Base-by-base conservation (phyloP, 768 basidiomycete species). In the Suillus subluteus region DNA sequence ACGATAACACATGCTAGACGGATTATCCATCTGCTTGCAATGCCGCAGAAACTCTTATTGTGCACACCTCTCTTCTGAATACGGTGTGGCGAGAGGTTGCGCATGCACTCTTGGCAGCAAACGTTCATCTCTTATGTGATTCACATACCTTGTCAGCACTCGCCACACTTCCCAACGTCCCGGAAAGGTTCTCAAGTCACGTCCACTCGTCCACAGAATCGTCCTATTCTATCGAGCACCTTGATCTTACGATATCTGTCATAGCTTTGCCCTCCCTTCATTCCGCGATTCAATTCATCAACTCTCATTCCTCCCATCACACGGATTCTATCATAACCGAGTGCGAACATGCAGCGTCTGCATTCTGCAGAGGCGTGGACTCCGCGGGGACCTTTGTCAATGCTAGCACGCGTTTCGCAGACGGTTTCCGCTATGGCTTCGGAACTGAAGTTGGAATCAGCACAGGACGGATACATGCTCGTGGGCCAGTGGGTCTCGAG, bases 361-460 rank as follows among this genome's bases (percentile, higher is more conserved):
- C 80, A 38, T 99, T 98, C 81, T 93, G 90, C 75, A 85, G 91
- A 21, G 94, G 94, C 8, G 90, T 98, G 30, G 96, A 97, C 76
- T 92, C 92, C 0, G 92, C 97, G 1, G 94, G 96, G 38, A 94
- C 94, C 6, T 99, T 91, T 73, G 86, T 97, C 66, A 99, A 99
- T 72, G 96, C 96, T 8, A 95, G 92, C 73, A 98, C 98, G 12
- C 86, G 98, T 44, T 99, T 99, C 75, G 91, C 96, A 0, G 98
- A 99, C 77, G 97, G 98, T 15, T 98, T 96, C 79, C 80, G 97
- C 67, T 99, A 95, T 75, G 98, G 98, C 0, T 96, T 98, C 70
- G 98, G 98, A 3, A 96, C 98, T 6, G 98, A 99, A 79, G 97
- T 99, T 0, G 98, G 98, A 11, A 98, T 99, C 73, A 93, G 92